phyloP scores from a whole-genome alignment of 2,329 filamentous ascomycete species.

The Cordyceps sp. region DNA sequence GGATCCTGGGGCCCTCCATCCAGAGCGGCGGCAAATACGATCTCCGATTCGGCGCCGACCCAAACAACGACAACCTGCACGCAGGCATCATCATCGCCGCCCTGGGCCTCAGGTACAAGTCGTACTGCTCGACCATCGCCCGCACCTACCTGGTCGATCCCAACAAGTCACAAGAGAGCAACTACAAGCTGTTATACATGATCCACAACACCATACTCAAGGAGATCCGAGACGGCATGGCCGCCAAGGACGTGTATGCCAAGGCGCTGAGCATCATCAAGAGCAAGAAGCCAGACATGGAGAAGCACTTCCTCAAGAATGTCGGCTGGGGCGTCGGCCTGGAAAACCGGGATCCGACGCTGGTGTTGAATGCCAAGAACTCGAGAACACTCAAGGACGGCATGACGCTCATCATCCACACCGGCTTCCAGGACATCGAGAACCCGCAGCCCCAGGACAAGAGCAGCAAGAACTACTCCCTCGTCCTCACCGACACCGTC shows the following conservation, averaged over 20 bases:
- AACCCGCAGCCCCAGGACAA: conserved; percentile 81
- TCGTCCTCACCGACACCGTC: conserved; percentile 85
- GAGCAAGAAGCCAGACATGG: conserved; percentile 84
- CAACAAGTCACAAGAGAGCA: conserved; percentile 86
- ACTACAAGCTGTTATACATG: conserved; percentile 74
- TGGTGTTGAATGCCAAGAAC: conserved; percentile 80
- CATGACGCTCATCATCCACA: conserved; percentile 88
- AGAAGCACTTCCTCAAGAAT: conserved; percentile 87
- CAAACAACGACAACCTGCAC: conserved; percentile 70
- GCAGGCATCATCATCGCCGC: conserved; percentile 87
- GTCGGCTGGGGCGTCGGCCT: conserved; percentile 87
- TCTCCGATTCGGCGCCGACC: conserved; percentile 59
- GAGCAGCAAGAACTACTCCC: conserved; percentile 73
- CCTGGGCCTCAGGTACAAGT: conserved; percentile 86
- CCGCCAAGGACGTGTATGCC: conserved; percentile 78
- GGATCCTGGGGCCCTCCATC: conserved; percentile 78
- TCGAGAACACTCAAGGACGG: conserved; percentile 72
- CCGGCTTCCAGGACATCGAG: conserved; percentile 77
- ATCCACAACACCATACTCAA: conserved; percentile 85
- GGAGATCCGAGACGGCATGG: conserved; percentile 71
- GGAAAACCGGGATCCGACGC: conserved; percentile 69
- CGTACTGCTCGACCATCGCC: conserved; percentile 82
- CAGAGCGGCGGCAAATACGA: conserved; percentile 96
- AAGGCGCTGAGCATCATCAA: conserved; percentile 71
- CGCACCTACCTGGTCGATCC: conserved; percentile 94